Conservation (phyloP, 148 eudicot genomes). For the Rhododendron ovatum region DNA sequence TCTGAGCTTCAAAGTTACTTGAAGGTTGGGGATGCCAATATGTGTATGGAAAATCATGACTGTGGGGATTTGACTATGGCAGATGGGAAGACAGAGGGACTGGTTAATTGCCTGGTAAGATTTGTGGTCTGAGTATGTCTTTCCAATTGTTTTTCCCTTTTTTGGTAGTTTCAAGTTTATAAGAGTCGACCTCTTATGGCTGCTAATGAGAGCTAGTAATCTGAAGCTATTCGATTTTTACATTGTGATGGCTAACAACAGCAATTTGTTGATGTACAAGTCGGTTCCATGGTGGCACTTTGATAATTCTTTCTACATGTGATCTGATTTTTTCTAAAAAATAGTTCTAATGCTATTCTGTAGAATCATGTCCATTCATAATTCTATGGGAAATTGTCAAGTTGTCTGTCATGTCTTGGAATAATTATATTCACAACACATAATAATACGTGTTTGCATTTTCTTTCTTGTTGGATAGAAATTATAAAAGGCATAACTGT, state of each 20-base stretch:
- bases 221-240: not conserved
- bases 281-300: not conserved
- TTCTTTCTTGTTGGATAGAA: not conserved
- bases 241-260: not conserved
- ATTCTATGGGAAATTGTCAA: not conserved
- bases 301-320: not conserved
- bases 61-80: not conserved
- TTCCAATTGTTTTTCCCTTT: not conserved
- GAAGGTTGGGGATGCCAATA: slow-evolving; percentile 4
- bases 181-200: not conserved
- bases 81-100: slow-evolving; percentile 11
- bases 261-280: not conserved
- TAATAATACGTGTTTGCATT: not conserved
- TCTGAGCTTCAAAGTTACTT: slow-evolving; percentile 8
- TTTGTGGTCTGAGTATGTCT: not conserved
- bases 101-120: slow-evolving; percentile 24
- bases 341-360: not conserved
- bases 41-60: not conserved
- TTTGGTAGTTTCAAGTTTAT: not conserved
- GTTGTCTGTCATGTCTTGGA: not conserved
- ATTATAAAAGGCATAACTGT: not conserved
- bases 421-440: not conserved
- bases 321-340: not conserved
- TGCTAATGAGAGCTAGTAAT: not conserved
- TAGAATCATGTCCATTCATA: not conserved